phyloP scores from a whole-genome alignment of 202 grass and related monocot genomes.

The Brachypodium distachyon region DNA sequence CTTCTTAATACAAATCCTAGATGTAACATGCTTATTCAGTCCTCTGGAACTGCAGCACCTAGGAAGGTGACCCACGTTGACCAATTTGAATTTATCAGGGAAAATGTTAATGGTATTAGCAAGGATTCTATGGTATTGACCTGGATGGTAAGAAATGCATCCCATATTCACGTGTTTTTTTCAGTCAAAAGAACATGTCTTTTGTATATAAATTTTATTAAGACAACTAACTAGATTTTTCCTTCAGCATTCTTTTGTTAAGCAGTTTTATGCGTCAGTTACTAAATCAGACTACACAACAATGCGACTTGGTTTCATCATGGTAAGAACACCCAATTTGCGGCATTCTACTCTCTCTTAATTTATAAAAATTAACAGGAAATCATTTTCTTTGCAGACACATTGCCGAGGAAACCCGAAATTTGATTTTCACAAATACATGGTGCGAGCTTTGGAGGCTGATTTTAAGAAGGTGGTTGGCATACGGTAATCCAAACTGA shows the following conservation, averaged over 20 bases:
- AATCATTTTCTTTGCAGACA: constrained; percentile 33
- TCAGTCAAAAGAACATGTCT: not conserved
- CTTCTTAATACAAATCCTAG: not conserved
- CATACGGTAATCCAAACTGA: constrained; percentile 50
- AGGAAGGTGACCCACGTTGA: constrained; percentile 47
- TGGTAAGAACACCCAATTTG: constrained; percentile 29
- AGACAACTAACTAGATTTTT: not conserved
- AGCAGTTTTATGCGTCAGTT: constrained; percentile 80
- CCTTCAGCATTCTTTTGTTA: constrained; percentile 78
- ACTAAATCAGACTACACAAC: constrained; percentile 71
- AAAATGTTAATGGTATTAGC: constrained; percentile 63
- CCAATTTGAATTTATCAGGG: constrained; percentile 80
- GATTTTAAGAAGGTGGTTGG: constrained; percentile 98
- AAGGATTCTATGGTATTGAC: constrained; percentile 54
- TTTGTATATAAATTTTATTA: not conserved
- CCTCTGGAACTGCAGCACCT: constrained; percentile 28
- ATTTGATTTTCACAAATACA: constrained; percentile 85
- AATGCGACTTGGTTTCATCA: constrained; percentile 88
- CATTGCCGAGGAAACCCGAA: constrained; percentile 76
- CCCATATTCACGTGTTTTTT: not conserved
- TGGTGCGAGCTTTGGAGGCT: constrained; percentile 78
- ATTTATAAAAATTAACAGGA: not conserved
- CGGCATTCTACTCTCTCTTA: not conserved
- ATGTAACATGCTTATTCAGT: not conserved
- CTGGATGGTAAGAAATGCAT: constrained; percentile 79